A percentile compares a stretch with the other conserved stretches of the same genome.
These are phyloP conservation scores for Aristolochia californica DNA, from an alignment of 164 flowering plant species.

Conservation along the genomic window DNA sequence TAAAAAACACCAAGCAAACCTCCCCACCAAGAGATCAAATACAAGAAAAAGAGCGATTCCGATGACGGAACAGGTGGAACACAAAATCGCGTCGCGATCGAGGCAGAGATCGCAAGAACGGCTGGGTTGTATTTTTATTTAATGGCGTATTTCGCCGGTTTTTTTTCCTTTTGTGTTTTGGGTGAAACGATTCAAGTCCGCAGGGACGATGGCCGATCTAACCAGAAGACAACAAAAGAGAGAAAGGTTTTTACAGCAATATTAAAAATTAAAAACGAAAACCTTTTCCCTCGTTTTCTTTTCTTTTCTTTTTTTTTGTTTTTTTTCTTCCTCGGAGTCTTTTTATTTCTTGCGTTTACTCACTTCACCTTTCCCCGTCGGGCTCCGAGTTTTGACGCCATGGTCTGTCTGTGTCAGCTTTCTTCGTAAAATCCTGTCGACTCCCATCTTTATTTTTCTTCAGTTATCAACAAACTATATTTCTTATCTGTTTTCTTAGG, in stretches of 20 bases:
- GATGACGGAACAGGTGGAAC: slow-evolving; percentile 1
- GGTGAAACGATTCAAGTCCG: slow-evolving; percentile 6
- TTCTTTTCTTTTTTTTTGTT: neutral
- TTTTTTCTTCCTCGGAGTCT: neutral
- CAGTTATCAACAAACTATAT: too few species aligned
- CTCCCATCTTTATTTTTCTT: too few species aligned
- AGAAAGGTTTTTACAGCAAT: neutral
- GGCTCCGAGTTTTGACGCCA: too few species aligned
- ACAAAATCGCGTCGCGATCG: slow-evolving; percentile 3
- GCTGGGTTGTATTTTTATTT: slow-evolving; percentile 1
- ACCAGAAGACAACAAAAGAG: slow-evolving; percentile 7
- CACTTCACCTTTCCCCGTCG: neutral
- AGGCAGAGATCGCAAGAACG: neutral
- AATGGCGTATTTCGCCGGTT: slow-evolving; percentile 1
- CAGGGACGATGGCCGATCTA: slow-evolving; percentile 15
- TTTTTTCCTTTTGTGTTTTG: slow-evolving; percentile 3
- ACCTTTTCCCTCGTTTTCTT: too few species aligned
- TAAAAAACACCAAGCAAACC: neutral
- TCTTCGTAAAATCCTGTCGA: too few species aligned
- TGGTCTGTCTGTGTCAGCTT: too few species aligned
- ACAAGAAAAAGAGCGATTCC: slow-evolving; percentile 4
- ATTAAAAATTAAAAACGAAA: neutral
- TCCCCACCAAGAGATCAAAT: neutral
- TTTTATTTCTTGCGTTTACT: neutral
- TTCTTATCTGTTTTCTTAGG: too few species aligned